Evolutionary conservation across 768 basidiomycete species (phyloP).

Genomic region (Gloeophyllum trabeum): DNA sequence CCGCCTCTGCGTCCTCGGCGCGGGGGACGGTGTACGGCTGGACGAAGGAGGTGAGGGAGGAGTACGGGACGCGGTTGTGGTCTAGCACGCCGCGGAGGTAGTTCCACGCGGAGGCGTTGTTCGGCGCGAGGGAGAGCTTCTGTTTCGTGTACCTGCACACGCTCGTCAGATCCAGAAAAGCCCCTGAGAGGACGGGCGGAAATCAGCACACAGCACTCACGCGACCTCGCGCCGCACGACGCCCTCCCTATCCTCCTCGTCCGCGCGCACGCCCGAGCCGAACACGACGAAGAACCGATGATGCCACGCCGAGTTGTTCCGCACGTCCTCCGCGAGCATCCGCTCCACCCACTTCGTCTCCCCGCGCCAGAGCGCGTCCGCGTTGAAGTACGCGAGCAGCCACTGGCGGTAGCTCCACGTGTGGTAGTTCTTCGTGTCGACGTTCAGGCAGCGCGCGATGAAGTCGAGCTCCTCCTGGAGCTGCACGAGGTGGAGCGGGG

Average conservation of each 20-base stretch:
- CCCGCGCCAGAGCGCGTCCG: slow-evolving; percentile 54
- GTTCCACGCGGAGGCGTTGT: slow-evolving; percentile 95
- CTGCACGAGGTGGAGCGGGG: slow-evolving; percentile 6
- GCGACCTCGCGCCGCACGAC: slow-evolving; percentile 59
- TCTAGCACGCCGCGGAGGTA: slow-evolving; percentile 84
- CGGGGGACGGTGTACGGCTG: slow-evolving; percentile 42
- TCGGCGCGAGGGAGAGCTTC: slow-evolving; percentile 77
- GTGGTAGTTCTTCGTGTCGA: slow-evolving; percentile 95
- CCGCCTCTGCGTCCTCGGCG: slow-evolving; percentile 15
- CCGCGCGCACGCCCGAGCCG: slow-evolving; percentile 46
- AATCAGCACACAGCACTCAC: slow-evolving; percentile 35
- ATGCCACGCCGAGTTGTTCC: slow-evolving; percentile 98
- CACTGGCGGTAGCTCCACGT: slow-evolving; percentile 98
- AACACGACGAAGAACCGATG: slow-evolving; percentile 87
- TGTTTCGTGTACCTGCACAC: slow-evolving; percentile 62
- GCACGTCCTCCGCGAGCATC: slow-evolving; percentile 63
- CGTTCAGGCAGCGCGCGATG: slow-evolving; percentile 57
- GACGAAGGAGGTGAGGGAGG: slow-evolving; percentile 46
- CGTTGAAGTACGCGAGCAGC: slow-evolving; percentile 78
- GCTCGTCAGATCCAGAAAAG: neutral
- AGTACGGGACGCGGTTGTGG: slow-evolving; percentile 44
- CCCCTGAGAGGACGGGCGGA: slow-evolving; percentile 1
- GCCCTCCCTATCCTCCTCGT: slow-evolving; percentile 50
- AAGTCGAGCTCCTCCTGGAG: slow-evolving; percentile 63
- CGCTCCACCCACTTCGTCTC: slow-evolving; percentile 70